Evolutionary conservation across 2,329 filamentous ascomycete species (phyloP), one percentile per base, ranked within the genome.

Genomic region (Aspergillus jensenii): DNA sequence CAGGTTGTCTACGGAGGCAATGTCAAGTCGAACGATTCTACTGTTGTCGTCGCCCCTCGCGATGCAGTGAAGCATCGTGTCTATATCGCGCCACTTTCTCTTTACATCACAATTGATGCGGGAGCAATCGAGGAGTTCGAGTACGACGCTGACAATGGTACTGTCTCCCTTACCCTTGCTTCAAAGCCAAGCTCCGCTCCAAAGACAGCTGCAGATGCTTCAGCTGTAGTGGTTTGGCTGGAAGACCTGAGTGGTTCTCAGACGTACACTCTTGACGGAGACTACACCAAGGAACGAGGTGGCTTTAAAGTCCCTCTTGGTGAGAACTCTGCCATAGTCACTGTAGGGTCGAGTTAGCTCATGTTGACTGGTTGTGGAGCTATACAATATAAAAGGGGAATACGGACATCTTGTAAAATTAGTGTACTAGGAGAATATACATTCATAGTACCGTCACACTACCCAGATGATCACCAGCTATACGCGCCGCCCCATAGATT

Each of bases 1-100:
- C 65, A 81, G n/a, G 65, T 81, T 2, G 79, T 75, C 0, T 85
- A 82, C 56, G 82, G 83, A 0, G 82, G 82, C 0, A 72, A 76
- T 35, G 1, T 59, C 17, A 31, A 40, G 9, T 7, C 31, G 8
- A 37, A 31, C 25, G n/a, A 35, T 0, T 33, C 27, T 35, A 23
- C n/a, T 12, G 31, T 37, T 6, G 31, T 35, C 17, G 17, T 49
- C 12, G 46, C 17, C 6, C 15, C 46, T 7, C 15, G 33, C 27
- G 46, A 49, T 37, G 46, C 46, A 21, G 46, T 37, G 12, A 33
- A 35, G 33, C 46, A 49, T 12, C 27, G 46, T 3, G 17, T 49
- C 27, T 49, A 35, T 37, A 15, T 49, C 31, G 46, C 15, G 15
- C 31, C 46, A 6, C 17, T 49, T 6, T 35, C 27, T 9, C 31